Percentiles rank a stretch among this genome's conserved stretches.
phyloP scores from a whole-genome alignment of 805 yeast species.

The Candida michaelii region DNA sequence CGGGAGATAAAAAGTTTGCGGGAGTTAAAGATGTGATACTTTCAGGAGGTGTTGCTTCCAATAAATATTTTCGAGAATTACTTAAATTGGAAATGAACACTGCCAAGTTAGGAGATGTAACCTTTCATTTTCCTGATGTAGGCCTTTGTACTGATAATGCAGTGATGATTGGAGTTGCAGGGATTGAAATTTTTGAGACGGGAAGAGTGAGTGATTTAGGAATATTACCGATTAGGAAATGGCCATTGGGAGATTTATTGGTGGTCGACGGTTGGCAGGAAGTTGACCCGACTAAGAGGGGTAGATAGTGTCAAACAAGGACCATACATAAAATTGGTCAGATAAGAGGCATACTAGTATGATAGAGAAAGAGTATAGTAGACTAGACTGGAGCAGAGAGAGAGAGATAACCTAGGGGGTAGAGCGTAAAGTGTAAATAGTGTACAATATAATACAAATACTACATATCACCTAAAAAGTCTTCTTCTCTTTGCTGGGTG shows the following conservation, averaged over 20 bases:
- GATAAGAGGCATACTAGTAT: neutral
- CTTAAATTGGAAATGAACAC: constrained; percentile 39
- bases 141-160: constrained; percentile 91
- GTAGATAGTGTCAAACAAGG: too few relatives aligned
- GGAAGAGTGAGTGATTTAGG: constrained; percentile 48
- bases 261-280: constrained; percentile 53
- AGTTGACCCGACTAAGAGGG: too few relatives aligned
- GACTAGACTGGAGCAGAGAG: neutral
- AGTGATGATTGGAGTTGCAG: constrained; percentile 97
- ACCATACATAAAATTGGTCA: too few relatives aligned
- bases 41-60: constrained; percentile 95
- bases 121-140: constrained; percentile 66
- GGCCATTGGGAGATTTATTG: constrained; percentile 69
- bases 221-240: constrained; percentile 68
- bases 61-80: constrained; percentile 51
- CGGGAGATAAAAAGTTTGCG: constrained; percentile 39
- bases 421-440: too few relatives aligned
- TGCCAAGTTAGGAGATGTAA: constrained; percentile 12
- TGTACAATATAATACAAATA: constrained; percentile 7
- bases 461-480: neutral
- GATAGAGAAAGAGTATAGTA: neutral
- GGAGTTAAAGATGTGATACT: constrained; percentile 62
- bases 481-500: constrained; percentile 3
- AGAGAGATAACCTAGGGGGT: too few relatives aligned
- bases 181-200: constrained; percentile 76